Conservation (phyloP, 1,284 basidiomycete species). For the Mrakiaceae sp. region DNA sequence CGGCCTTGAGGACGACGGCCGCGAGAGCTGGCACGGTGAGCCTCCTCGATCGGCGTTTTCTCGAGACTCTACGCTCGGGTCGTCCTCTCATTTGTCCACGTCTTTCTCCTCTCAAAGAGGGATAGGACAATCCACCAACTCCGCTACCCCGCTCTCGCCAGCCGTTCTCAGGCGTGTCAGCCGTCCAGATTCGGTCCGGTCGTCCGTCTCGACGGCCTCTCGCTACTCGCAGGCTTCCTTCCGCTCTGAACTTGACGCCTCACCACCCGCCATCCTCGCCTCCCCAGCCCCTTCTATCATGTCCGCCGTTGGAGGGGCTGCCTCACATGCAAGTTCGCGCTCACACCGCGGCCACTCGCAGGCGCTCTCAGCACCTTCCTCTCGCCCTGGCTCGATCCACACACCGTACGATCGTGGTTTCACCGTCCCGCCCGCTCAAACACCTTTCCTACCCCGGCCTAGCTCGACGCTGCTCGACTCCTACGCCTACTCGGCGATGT, state of each 20-base stretch:
- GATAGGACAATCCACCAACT: background rate
- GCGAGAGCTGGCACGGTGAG: background rate
- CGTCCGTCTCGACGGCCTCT: constrained; percentile 6
- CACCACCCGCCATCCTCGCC: no score
- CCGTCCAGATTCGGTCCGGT: constrained; percentile 6
- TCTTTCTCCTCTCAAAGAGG: background rate
- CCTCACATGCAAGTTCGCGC: no score
- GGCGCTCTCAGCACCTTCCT: background rate
- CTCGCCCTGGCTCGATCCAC: background rate
- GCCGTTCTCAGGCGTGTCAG: background rate
- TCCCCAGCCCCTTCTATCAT: background rate
- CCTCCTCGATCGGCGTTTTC: background rate
- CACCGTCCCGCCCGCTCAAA: background rate
- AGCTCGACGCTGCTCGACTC: constrained; percentile 14
- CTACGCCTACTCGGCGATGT: background rate
- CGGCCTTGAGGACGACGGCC: no score
- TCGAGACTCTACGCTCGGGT: background rate
- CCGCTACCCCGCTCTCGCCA: background rate
- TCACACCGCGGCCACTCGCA: background rate
- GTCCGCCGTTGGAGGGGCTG: no score
- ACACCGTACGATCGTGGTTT: background rate
- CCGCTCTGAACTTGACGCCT: constrained; percentile 2
- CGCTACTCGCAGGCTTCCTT: constrained; percentile 14
- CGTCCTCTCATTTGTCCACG: background rate
- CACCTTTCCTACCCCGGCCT: constrained; percentile 13